Evolutionary conservation across 768 basidiomycete genomes (phyloP).

Genomic region (Tulasnella sp.): DNA sequence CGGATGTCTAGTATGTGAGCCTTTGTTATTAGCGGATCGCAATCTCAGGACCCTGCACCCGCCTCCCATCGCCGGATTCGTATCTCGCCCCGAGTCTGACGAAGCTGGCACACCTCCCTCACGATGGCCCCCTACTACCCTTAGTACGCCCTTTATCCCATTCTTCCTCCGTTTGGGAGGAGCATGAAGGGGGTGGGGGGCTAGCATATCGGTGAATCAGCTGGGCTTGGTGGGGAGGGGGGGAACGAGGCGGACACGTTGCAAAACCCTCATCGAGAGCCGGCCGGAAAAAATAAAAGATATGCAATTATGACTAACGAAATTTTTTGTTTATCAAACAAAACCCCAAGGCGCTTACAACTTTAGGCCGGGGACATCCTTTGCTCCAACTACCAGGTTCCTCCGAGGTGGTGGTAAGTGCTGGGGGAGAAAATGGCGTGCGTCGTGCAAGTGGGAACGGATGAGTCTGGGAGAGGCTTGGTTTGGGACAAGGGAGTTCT

Average conservation of each 20-base stretch:
- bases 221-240: not conserved
- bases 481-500: not conserved
- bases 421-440: not conserved
- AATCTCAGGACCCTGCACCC: not conserved
- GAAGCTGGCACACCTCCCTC: not conserved
- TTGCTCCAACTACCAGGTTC: not conserved
- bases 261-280: not conserved
- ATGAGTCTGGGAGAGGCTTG: not conserved
- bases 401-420: not conserved
- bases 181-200: not conserved
- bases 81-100: not conserved
- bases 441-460: not conserved
- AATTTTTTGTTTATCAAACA: not conserved
- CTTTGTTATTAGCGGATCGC: conserved; percentile 1
- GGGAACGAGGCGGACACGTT: not conserved
- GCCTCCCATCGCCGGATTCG: not conserved
- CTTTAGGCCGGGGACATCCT: not conserved
- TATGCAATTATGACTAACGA: not conserved
- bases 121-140: not conserved
- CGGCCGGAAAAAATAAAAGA: not conserved
- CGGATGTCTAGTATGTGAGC: conserved; percentile 7
- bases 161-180: not conserved
- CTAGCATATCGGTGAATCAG: not conserved
- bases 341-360: not conserved
- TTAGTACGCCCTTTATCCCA: not conserved